phyloP scores from a whole-genome alignment of 2,329 filamentous ascomycete genomes.

The Cryphonectria carpinicola region DNA sequence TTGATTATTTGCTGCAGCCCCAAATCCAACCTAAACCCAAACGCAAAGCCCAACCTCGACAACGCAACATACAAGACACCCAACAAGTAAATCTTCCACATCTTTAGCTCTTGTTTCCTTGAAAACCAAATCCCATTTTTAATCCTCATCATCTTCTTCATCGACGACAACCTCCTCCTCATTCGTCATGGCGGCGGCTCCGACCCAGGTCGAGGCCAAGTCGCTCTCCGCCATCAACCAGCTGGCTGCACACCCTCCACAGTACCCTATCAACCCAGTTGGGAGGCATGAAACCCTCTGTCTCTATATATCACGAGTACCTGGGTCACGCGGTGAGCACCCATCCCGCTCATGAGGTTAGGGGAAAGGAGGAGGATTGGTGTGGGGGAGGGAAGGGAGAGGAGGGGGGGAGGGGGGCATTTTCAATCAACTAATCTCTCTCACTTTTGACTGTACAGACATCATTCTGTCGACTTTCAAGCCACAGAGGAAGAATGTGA shows the following conservation, averaged over 20 bases:
- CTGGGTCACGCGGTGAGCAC: conserved; percentile 78
- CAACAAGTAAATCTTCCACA: no score
- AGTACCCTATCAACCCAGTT: conserved; percentile 78
- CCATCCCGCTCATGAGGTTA: conserved; percentile 7
- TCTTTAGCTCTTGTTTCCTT: not conserved
- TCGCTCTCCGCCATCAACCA: conserved; percentile 80
- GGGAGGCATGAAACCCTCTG: conserved; percentile 71
- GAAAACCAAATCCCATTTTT: not conserved
- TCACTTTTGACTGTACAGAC: conserved; percentile 55
- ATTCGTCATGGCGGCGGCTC: conserved; percentile 37
- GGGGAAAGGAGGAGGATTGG: no score
- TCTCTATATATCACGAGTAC: conserved; percentile 91
- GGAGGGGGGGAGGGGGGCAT: not conserved
- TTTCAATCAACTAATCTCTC: conserved; percentile 26
- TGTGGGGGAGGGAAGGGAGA: no score
- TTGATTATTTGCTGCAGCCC: not conserved
- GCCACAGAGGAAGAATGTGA: conserved; percentile 86
- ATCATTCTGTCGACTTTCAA: conserved; percentile 91
- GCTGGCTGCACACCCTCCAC: conserved; percentile 83
- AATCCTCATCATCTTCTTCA: not conserved
- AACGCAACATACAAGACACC: not conserved
- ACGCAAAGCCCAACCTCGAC: not conserved
- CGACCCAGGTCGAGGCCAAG: conserved; percentile 70
- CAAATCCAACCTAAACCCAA: not conserved
- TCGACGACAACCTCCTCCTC: not conserved